phyloP scores from a whole-genome alignment of 768 basidiomycete genomes.

The Lyophyllum semitale region DNA sequence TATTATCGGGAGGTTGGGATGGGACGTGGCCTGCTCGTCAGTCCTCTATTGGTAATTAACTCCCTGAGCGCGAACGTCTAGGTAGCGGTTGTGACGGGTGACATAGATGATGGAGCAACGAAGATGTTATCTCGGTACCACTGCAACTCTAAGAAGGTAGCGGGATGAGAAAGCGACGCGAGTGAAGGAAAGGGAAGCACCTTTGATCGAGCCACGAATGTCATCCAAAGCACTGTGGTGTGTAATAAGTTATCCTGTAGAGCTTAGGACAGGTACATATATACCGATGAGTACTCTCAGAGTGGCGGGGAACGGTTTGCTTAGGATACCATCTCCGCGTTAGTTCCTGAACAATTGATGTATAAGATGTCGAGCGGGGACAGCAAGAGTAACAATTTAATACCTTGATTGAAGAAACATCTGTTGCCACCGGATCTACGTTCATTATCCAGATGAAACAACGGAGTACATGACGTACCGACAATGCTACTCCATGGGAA shows the following conservation, averaged over 20 bases:
- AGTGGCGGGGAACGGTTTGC: conserved; percentile 29
- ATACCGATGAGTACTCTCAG: conserved; percentile 61
- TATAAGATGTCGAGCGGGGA: neutral
- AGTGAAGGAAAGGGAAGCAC: conserved; percentile 31
- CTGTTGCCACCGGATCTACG: conserved; percentile 32
- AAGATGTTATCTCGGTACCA: conserved; percentile 84
- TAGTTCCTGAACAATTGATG: conserved; percentile 55
- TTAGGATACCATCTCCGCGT: conserved; percentile 71
- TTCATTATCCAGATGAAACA: neutral
- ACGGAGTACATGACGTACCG: conserved; percentile 49
- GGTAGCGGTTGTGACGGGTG: neutral
- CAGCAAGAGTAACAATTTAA: neutral
- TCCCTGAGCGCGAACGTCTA: no score
- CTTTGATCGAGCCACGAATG: conserved; percentile 74
- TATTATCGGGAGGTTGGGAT: neutral
- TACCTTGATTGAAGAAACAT: conserved; percentile 85
- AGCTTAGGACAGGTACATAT: conserved; percentile 6
- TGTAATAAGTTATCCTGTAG: neutral
- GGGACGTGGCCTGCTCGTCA: neutral
- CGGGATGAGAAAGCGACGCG: neutral
- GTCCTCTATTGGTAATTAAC: no score
- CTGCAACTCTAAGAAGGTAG: conserved; percentile 59
- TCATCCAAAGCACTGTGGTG: conserved; percentile 75
- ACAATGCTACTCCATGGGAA: conserved; percentile 51
- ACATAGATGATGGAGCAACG: conserved; percentile 31